Evolutionary conservation across 2,329 filamentous ascomycete species (phyloP), one percentile per base, ranked within the genome.

Genomic region (Byssochlamys sp.): DNA sequence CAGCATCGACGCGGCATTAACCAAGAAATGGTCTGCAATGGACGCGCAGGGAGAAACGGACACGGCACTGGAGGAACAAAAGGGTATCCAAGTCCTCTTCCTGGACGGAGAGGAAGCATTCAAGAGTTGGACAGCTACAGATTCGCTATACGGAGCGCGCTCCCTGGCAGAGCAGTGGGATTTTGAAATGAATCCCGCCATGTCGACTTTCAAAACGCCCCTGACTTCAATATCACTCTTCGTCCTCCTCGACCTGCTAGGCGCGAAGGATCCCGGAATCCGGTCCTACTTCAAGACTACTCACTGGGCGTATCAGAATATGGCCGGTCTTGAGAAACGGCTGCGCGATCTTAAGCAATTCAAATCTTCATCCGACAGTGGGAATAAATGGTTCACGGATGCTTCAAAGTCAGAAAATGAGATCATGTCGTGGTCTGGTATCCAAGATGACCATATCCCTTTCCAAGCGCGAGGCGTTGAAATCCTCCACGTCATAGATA

Each of bases 61-160:
- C 51, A 70, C 72, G 3, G 68, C 68, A 24, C 73, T 94, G 25
- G 89, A 91, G 49, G 88, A 87, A 64, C 84, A 89, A 62, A 86
- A 84, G 67, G 92, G 92, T 0, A 81, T 99, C 33, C 94, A 97
- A 76, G 88, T 99, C 28, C 63, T 99, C 28, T 81, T 99, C 57
- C 75, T 99, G 6, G 94, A 99, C 67, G 94, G 94, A 3, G 94
- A 99, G 75, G 94, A 99, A 73, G 91, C 94, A 0, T 99, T 95
- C 73, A 76, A 83, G 25, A 73, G 73, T 0, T 99, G 94, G 94
- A 88, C 85, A 0, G 82, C 83, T 35, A 82, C 80, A 0, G 94
- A 99, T 72, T 95, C 89, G 4, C 75, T 96, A 3, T 99, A 99
- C 66, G 94, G 94, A 2, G 84, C 92, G 19, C 84, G 90, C 65